Base-by-base conservation (phyloP, 257 asterid genomes). In the Capsicum pubescens region DNA sequence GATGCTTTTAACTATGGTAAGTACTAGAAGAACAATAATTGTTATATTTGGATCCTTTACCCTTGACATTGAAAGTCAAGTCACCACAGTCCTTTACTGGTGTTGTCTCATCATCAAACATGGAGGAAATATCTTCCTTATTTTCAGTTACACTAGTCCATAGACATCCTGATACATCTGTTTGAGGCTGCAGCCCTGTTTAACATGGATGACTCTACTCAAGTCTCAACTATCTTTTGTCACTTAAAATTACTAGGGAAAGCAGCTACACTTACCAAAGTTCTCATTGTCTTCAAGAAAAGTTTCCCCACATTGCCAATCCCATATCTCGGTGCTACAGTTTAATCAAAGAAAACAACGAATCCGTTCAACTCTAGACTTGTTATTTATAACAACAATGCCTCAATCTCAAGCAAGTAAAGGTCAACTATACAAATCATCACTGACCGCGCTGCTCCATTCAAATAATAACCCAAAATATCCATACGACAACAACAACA, bases 81-180 rank as follows among this genome's bases (percentile, higher is more conserved):
- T 88, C 89, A 26, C 79, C 72, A 71, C 66, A 82, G 58, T 63
- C 88, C 86, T 88, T 84, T 19, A 83, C 77, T n/a, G 89, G 91
- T 59, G 89, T 88, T 35, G 59, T 67, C 63, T 59, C 87, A 52
- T 80, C 85, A 61, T 55, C 86, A 70, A 71, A 79, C 39, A 77
- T 11, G 35, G 59, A 86, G 63, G 91, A 78, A 69, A 52, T 50
- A 39, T 82, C 78, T 83, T 83, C 74, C 63, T 77, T 54, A 17
- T 66, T 21, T 83, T 55, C 84, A 67, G 56, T 79, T 54, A 48
- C 70, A 39, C 52, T 84, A 59, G 19, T 82, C 87, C 87, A 84
- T 58, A 77, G 17, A 52, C 80, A 81, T n/a, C 63, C 77, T 13
- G 88, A 71, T 35, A 80, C 39, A 44, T 78, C 87, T 86, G 86